phyloP scores from a whole-genome alignment of 192 early-diverging fungal genomes.

The Podila clonocystis region DNA sequence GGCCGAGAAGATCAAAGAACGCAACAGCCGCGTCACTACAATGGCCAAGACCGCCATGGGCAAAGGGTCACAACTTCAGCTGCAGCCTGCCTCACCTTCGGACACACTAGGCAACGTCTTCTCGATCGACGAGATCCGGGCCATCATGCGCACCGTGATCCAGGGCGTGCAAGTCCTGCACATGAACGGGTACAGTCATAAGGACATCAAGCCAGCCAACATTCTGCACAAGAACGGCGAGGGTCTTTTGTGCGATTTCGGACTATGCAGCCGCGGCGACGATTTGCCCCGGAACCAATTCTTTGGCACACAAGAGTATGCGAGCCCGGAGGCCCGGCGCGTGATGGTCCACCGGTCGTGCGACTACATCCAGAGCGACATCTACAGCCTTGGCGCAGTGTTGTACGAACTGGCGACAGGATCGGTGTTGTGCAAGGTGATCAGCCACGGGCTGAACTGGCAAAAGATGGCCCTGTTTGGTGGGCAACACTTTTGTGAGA shows the following conservation, averaged over 20 bases:
- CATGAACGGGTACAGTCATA: conserved; percentile 38
- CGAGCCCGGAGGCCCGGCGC: conserved; percentile 33
- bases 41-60: neutral
- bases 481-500: conserved; percentile 17
- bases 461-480: conserved; percentile 33
- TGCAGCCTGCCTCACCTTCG: conserved; percentile 22
- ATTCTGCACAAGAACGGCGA: conserved; percentile 23
- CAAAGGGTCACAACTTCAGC: neutral
- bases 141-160: conserved; percentile 35
- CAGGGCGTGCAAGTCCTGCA: conserved; percentile 24
- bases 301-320: conserved; percentile 50
- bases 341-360: conserved; percentile 23
- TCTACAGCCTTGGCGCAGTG: conserved; percentile 41
- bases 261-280: conserved; percentile 34
- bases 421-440: conserved; percentile 33
- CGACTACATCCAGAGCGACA: conserved; percentile 39
- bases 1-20: conserved; percentile 30
- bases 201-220: conserved; percentile 49
- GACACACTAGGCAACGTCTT: conserved; percentile 23
- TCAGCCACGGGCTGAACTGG: conserved; percentile 33
- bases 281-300: conserved; percentile 43
- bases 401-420: conserved; percentile 46
- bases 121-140: conserved; percentile 30
- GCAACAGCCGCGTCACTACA: neutral
- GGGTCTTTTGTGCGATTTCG: conserved; percentile 40